A percentile compares a stretch with the other conserved stretches of the same genome.
phyloP scores from a whole-genome alignment of 176 grass and related monocot genomes.

The Paspalum notatum region DNA sequence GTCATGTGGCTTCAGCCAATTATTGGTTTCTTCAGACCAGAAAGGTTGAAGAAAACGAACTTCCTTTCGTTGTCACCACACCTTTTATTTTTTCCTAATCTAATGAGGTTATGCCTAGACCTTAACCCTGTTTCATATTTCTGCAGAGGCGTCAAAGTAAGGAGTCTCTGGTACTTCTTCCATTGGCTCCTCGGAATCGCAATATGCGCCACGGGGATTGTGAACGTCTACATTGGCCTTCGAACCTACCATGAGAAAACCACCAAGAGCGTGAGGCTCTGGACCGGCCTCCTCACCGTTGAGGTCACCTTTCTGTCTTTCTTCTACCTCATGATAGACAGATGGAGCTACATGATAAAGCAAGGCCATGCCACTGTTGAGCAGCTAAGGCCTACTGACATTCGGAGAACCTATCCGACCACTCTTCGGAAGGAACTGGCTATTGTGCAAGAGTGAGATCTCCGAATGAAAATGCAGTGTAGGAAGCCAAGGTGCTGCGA shows the following conservation, averaged over 20 bases:
- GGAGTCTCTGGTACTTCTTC: conserved; percentile 80
- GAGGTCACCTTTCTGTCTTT: conserved; percentile 74
- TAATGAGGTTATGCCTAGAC: not conserved
- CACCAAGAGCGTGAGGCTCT: conserved; percentile 63
- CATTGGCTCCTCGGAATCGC: conserved; percentile 75
- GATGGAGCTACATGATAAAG: conserved; percentile 79
- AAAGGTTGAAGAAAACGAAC: conserved; percentile 45
- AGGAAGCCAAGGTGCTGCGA: not conserved
- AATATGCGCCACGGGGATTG: conserved; percentile 59
- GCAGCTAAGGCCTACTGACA: conserved; percentile 67
- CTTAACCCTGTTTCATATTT: not conserved
- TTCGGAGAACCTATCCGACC: conserved; percentile 54
- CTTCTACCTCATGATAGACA: conserved; percentile 79
- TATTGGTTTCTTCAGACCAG: conserved; percentile 84
- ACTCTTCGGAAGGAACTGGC: conserved; percentile 55
- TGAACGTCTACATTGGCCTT: conserved; percentile 82
- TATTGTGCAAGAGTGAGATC: conserved; percentile 43
- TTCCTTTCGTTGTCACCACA: not conserved
- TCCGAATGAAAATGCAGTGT: not conserved
- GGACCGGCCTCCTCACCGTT: conserved; percentile 75
- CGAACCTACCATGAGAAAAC: conserved; percentile 79
- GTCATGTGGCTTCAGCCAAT: conserved; percentile 90
- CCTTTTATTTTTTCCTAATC: conserved; percentile 4
- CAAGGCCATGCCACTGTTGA: conserved; percentile 62
- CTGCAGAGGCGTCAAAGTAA: conserved; percentile 65